A percentile compares a stretch with the other conserved stretches of the same genome.
These are phyloP conservation scores for Alternaria conjuncta DNA, from an alignment of 2,329 filamentous ascomycete genomes.

Conservation along the genomic window DNA sequence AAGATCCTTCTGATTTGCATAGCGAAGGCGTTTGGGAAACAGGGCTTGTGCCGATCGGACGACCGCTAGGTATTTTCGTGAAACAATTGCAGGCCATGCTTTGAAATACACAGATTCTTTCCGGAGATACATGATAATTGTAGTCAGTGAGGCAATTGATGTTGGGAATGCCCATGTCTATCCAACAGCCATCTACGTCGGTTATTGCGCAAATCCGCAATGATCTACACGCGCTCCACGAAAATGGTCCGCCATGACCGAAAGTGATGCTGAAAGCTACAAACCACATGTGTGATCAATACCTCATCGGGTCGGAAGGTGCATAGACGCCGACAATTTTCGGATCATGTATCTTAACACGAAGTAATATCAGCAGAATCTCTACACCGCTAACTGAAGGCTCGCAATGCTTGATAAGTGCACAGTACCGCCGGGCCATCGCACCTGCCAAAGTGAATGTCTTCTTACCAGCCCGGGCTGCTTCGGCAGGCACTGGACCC, in stretches of 20 bases:
- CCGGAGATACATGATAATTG: background rate
- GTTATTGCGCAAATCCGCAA: background rate
- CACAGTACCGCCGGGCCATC: background rate
- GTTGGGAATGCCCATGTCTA: background rate
- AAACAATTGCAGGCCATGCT: background rate
- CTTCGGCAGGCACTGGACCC: conserved; percentile 7
- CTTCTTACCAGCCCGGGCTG: background rate
- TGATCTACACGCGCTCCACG: background rate
- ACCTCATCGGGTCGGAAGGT: background rate
- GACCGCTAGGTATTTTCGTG: background rate
- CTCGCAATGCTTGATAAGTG: background rate
- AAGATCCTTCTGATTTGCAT: conserved; percentile 29
- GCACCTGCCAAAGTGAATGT: background rate
- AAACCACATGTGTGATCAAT: background rate
- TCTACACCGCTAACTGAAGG: background rate
- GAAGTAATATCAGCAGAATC: background rate
- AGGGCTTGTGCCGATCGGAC: background rate
- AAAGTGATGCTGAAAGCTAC: background rate
- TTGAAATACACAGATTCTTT: background rate
- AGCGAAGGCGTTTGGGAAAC: conserved; percentile 38
- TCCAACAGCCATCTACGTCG: conserved; percentile 1
- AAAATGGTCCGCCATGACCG: background rate
- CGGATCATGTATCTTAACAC: background rate
- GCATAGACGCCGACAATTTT: background rate
- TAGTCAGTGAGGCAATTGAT: background rate